Evolutionary conservation across 2,329 filamentous ascomycete genomes (phyloP), one percentile per base, ranked within the genome.

Genomic region (Fusarium sp.): DNA sequence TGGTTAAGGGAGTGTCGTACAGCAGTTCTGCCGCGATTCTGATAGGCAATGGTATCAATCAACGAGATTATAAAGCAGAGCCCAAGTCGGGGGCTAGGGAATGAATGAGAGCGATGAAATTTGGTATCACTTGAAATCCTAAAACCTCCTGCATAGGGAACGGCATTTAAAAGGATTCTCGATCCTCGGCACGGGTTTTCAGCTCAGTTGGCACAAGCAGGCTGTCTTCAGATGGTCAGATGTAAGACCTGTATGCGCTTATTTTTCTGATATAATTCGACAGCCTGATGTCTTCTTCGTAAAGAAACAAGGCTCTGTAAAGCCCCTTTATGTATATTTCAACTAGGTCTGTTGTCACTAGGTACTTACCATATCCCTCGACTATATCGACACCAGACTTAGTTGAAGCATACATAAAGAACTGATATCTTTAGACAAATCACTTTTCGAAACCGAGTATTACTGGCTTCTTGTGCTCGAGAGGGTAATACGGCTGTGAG

Each of bases 81-180:
- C 48, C 48, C 27, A 31, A 31, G 18, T 13, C 18, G 35, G 27
- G 7, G 6, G 39, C 4, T 5, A 13, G 3, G 16, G 56, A 35
- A 13, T 13, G 43, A 45, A 8, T 37, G 0, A 56, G 6, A 52
- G 14, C 11, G 10, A 58, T 11, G 11, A 9, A 4, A 54, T 24
- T 24, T 10, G 24, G 31, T 22, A 31, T 35, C 20, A 57, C n/a
- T 22, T 9, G 6, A 7, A 18, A 59, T 31, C 29, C 0, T 18
- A 8, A 22, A 57, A 11, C 29, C 31, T 35, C 18, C 13, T 20
- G 13, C n/a, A 58, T 64, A 39, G 9, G 65, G 54, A 39, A n/a
- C 67, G 33, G 24, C 62, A 57, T 73, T 60, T 74, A 54, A 59
- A 71, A 41, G 27, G n/a, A 66, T 27, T 20, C 18, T 6, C 27